phyloP scores from a whole-genome alignment of 306 rosid genomes.

The Castanea mollissima region DNA sequence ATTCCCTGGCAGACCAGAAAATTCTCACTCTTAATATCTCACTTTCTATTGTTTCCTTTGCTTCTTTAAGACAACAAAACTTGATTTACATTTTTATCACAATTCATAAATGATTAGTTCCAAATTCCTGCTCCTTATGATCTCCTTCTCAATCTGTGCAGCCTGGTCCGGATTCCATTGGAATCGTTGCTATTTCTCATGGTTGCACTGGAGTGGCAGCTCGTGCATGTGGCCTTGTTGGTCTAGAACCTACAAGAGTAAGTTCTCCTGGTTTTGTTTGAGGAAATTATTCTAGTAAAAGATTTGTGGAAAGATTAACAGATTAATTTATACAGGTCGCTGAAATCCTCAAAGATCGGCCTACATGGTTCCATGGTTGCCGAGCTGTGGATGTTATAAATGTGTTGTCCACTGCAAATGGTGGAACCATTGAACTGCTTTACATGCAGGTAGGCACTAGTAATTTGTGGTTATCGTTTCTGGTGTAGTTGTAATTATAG shows the following conservation, averaged over 20 bases:
- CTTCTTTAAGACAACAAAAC: neutral
- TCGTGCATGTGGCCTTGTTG: conserved; percentile 98
- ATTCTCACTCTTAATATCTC: neutral
- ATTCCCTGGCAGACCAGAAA: neutral
- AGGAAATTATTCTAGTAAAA: neutral
- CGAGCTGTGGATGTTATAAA: conserved; percentile 84
- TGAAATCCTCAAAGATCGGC: conserved; percentile 94
- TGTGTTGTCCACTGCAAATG: conserved; percentile 80
- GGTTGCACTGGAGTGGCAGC: conserved; percentile 99
- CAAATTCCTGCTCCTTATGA: neutral
- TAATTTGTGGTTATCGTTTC: neutral
- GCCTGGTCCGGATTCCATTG: conserved; percentile 99
- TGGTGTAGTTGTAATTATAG: neutral
- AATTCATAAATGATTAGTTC: neutral
- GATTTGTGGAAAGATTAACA: conserved; percentile 6
- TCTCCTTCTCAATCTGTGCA: conserved; percentile 32
- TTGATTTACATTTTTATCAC: neutral
- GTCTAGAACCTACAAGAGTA: conserved; percentile 95
- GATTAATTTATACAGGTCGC: conserved; percentile 55
- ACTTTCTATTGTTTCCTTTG: neutral
- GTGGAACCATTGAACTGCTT: conserved; percentile 92
- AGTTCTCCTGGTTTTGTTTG: conserved; percentile 27
- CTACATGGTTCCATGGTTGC: conserved; percentile 87
- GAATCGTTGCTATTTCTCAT: conserved; percentile 99
- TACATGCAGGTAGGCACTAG: conserved; percentile 79